Evolutionary conservation across 305 asterid species (phyloP), one percentile per base, ranked within the genome.

Genomic region (Lippia alba): DNA sequence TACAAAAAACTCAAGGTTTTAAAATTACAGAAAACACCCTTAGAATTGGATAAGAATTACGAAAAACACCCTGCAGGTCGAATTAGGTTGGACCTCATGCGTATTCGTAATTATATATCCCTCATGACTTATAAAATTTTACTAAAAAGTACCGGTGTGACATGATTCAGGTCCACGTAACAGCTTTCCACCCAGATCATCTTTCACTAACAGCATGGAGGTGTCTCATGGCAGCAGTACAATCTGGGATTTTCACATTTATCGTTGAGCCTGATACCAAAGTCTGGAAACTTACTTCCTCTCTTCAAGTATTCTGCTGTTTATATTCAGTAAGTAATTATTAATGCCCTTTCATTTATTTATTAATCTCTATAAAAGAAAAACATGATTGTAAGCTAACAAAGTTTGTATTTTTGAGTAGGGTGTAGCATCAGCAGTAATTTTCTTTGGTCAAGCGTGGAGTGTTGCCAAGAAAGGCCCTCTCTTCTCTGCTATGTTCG

Each of bases 391-490:
- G n/a, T n/a, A n/a, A n/a, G n/a, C n/a, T n/a, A n/a, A n/a, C n/a
- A n/a, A n/a, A n/a, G n/a, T n/a, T n/a, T n/a, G n/a, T n/a, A n/a
- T 34, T 34, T 34, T 34, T 34, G 6, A 6, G 5, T 56, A 91
- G 97, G 97, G 88, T 51, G 19, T 79, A 56, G 77, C 69, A 56
- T 78, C 91, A 40, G 97, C 88, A 39, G 74, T 85, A 34, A 79
- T 96, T 1, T 89, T 85, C 79, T 85, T 92, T 74, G 88, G 78
- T 44, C 97, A 92, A 78, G 86, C 96, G 8, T 92, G 97, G 96
- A 83, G 91, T 79, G 75, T 89, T 58, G 79, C 87, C 53, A 70
- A 69, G 19, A 85, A 88, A 81, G 97, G 96, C 3, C 96, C 96
- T 17, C 85, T 92, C 12, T 92, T 92, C 51, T 83, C 96, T 4